These are phyloP conservation scores for Globisporangium nunn DNA, from an alignment of 352 stramenopile species.

Conservation along the genomic window DNA sequence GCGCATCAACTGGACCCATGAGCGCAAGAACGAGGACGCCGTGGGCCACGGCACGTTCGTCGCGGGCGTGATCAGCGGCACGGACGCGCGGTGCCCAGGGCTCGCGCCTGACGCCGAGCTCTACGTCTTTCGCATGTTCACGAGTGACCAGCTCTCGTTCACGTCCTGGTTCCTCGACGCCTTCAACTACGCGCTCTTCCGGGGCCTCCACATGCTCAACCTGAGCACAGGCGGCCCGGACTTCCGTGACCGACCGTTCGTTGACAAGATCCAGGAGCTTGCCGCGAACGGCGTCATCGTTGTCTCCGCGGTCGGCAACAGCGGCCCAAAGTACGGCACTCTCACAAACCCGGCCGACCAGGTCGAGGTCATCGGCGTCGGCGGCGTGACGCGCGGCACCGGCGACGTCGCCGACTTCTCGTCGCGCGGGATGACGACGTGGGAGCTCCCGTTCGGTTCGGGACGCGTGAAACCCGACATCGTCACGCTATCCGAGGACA, in stretches of 20 bases:
- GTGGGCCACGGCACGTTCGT: constrained; percentile 86
- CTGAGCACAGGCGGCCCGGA: constrained; percentile 81
- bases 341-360: constrained; percentile 84
- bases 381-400: constrained; percentile 40
- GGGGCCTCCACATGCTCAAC: constrained; percentile 77
- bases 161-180: constrained; percentile 89
- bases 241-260: constrained; percentile 80
- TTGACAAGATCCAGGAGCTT: constrained; percentile 85
- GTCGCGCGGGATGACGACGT: constrained; percentile 81
- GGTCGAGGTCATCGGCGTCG: constrained; percentile 79
- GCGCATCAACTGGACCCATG: constrained; percentile 85
- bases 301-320: constrained; percentile 80
- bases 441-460: constrained; percentile 76
- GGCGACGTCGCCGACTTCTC: constrained; percentile 71
- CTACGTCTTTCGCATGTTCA: constrained; percentile 85
- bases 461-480: constrained; percentile 84
- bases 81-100: constrained; percentile 53
- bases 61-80: constrained; percentile 59
- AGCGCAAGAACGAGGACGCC: constrained; percentile 62
- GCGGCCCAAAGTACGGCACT: constrained; percentile 77
- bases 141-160: constrained; percentile 76
- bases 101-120: constrained; percentile 74
- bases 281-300: constrained; percentile 73
- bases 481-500: constrained; percentile 56
- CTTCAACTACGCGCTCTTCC: constrained; percentile 86